A percentile compares a stretch with the other conserved stretches of the same genome.
Conservation (phyloP, 495 filamentous ascomycete genomes). For the Hyaloscypha finlandica region DNA sequence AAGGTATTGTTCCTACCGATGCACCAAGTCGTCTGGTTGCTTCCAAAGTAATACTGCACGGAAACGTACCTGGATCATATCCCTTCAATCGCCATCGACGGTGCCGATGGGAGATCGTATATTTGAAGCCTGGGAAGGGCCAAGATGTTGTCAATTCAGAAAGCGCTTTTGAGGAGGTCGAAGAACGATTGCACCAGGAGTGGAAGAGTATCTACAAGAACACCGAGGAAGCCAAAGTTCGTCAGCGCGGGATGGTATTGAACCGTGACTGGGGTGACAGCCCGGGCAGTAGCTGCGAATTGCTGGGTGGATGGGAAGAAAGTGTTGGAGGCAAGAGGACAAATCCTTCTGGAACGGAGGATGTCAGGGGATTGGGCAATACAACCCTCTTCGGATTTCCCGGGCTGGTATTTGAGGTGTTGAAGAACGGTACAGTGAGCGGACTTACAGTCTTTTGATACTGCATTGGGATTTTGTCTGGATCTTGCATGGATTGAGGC, state of each 20-base stretch:
- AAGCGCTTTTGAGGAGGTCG: constrained; percentile 70
- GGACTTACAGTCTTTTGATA: constrained; percentile 80
- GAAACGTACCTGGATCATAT: constrained; percentile 93
- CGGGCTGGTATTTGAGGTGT: constrained; percentile 89
- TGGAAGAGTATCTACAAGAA: constrained; percentile 69
- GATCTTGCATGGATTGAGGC: constrained; percentile 16
- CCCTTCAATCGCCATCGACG: constrained; percentile 93
- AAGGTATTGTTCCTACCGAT: constrained; percentile 22
- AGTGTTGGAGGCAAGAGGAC: constrained; percentile 45
- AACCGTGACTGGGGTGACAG: constrained; percentile 91
- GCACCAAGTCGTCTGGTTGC: constrained; percentile 68
- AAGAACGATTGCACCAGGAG: constrained; percentile 63
- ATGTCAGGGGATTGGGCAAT: constrained; percentile 65
- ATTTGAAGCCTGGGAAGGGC: constrained; percentile 39
- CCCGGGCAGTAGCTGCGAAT: constrained; percentile 85
- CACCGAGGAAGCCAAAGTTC: constrained; percentile 59
- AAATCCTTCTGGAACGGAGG: constrained; percentile 41
- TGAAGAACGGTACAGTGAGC: constrained; percentile 89
- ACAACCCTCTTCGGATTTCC: constrained; percentile 94
- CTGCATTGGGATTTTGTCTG: constrained; percentile 10
- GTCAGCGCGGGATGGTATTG: constrained; percentile 80
- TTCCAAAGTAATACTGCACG: constrained; percentile 88
- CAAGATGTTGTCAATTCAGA: constrained; percentile 66
- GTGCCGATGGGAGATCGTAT: constrained; percentile 79
- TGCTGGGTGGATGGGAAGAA: constrained; percentile 89